Evolutionary conservation across 1,284 basidiomycete species (phyloP), one percentile per base, ranked within the genome.

Genomic region (Leucoagaricus sp.): DNA sequence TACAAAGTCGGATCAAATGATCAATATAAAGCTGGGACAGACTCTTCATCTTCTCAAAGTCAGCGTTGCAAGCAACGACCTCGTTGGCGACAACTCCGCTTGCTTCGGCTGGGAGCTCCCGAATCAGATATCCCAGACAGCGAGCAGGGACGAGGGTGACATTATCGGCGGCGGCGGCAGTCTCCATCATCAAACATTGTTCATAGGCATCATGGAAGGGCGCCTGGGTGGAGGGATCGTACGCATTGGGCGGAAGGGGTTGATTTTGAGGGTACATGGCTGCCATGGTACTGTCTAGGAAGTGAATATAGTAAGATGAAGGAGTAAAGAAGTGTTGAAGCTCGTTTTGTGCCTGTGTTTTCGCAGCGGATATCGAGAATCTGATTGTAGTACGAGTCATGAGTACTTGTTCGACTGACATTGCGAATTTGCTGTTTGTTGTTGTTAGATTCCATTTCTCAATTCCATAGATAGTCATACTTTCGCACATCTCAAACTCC

Each of bases 251-350:
- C 9, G 53, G 53, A 28, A 55, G 45, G 5, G 46, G 46, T n/a
- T 33, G 31, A 33, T 68, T 63, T 64, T 69, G 70, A 66, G 40
- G 41, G n/a, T n/a, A n/a, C n/a, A n/a, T n/a, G n/a, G n/a, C n/a
- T n/a, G n/a, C n/a, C n/a, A n/a, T n/a, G n/a, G n/a, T n/a, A n/a
- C n/a, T n/a, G n/a, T n/a, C n/a, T n/a, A n/a, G n/a, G n/a, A n/a
- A n/a, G n/a, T n/a, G n/a, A n/a, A n/a, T n/a, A n/a, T n/a, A n/a
- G n/a, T n/a, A n/a, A n/a, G n/a, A n/a, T n/a, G n/a, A n/a, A n/a
- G n/a, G n/a, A n/a, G n/a, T n/a, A n/a, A n/a, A n/a, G n/a, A n/a
- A n/a, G n/a, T n/a, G n/a, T n/a, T n/a, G n/a, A n/a, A n/a, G n/a
- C n/a, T n/a, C n/a, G n/a, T n/a, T n/a, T n/a, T n/a, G n/a, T n/a